Percentiles rank a stretch among this genome's conserved stretches.
Conservation (phyloP, 2,329 filamentous ascomycete species). For the Fusarium verrucosum region DNA sequence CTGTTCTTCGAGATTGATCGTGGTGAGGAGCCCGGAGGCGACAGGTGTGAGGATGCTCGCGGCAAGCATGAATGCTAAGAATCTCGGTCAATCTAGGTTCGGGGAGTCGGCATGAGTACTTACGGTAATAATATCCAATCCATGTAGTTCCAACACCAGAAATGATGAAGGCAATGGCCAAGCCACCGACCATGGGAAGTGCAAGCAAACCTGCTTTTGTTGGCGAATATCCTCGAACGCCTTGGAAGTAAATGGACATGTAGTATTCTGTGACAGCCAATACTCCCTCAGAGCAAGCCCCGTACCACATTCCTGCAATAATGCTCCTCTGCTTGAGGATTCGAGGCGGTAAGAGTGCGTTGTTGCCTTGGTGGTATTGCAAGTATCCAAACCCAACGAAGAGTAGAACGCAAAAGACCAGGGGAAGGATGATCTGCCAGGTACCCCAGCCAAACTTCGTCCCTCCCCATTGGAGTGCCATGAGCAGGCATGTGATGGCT, state of each 20-base stretch:
- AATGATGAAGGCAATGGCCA: conserved; percentile 25
- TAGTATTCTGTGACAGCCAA: conserved; percentile 40
- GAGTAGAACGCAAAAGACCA: conserved; percentile 14
- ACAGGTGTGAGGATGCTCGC: conserved; percentile 35
- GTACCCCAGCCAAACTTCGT: conserved; percentile 37
- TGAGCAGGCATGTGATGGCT: conserved; percentile 32
- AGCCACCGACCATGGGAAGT: conserved; percentile 36
- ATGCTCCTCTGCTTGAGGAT: conserved; percentile 41
- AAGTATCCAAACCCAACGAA: conserved; percentile 30
- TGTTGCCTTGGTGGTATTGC: conserved; percentile 32
- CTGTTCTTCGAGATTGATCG: conserved; percentile 33
- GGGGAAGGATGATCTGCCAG: conserved; percentile 34
- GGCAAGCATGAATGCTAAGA: conserved; percentile 38
- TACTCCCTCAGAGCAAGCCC: conserved; percentile 36
- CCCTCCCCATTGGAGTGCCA: conserved; percentile 41
- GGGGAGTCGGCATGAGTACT: fast-evolving
- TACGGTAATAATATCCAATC: conserved; percentile 42
- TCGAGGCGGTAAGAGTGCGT: conserved; percentile 27
- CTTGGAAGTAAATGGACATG: conserved; percentile 43
- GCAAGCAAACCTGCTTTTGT: conserved; percentile 34
- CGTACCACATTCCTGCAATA: conserved; percentile 37
- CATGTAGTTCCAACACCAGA: conserved; percentile 37
- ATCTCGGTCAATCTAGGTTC: neutral
- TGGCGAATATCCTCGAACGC: conserved; percentile 35
- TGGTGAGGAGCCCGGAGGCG: conserved; percentile 37